Percentiles rank a stretch among this genome's conserved stretches.
Evolutionary conservation across 1,284 basidiomycete genomes (phyloP).

Genomic region (Leccinum angustisporum): DNA sequence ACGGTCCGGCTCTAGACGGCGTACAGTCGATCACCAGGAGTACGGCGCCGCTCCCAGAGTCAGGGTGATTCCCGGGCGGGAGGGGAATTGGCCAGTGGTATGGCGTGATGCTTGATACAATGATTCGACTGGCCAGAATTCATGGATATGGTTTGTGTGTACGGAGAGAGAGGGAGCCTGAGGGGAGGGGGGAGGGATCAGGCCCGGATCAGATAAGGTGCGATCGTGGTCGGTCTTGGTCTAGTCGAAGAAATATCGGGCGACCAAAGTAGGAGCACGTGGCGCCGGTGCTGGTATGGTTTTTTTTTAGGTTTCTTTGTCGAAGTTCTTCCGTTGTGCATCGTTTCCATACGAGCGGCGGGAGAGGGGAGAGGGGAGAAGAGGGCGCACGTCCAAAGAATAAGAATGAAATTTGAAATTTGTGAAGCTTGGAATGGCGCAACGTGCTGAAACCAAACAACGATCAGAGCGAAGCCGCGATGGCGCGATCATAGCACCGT

Average conservation of each 20-base stretch:
- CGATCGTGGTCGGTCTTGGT: not conserved
- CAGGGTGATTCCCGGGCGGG: not conserved
- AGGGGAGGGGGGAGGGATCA: not conserved
- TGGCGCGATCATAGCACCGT: no score
- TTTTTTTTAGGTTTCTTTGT: not conserved
- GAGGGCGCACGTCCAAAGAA: not conserved
- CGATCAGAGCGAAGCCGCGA: not conserved
- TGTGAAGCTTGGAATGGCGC: not conserved
- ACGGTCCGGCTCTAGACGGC: not conserved
- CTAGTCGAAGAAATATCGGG: not conserved
- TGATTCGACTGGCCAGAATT: no score
- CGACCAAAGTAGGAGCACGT: not conserved
- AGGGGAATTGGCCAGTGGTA: not conserved
- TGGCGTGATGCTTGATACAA: no score
- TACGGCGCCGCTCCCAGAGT: not conserved
- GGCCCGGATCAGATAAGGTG: not conserved
- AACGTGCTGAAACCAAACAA: not conserved
- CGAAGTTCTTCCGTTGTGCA: not conserved
- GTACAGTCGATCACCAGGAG: not conserved
- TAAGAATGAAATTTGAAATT: not conserved
- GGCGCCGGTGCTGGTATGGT: not conserved
- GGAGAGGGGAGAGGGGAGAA: not conserved
- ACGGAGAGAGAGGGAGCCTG: not conserved
- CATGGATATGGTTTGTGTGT: not conserved
- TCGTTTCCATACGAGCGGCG: not conserved